Evolutionary conservation across 176 grass and related monocot species (phyloP).

Genomic region (Tillandsia leiboldiana): DNA sequence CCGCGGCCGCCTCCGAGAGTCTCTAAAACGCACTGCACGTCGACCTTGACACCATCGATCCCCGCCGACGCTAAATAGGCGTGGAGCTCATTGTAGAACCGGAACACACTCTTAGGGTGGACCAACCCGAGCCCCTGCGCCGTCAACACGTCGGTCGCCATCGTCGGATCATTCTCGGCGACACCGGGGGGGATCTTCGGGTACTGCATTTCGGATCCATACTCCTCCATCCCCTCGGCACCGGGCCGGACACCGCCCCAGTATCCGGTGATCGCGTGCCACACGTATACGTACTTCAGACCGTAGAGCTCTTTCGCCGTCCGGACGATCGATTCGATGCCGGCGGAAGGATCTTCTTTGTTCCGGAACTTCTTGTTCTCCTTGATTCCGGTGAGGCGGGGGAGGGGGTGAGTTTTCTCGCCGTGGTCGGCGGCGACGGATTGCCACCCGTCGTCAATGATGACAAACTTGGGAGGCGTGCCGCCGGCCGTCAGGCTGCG

Average conservation of each 20-base stretch:
- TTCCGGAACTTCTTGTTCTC: constrained; percentile 86
- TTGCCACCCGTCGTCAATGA: constrained; percentile 97
- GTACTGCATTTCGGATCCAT: constrained; percentile 55
- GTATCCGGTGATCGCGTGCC: constrained; percentile 96
- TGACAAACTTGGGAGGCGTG: constrained; percentile 67
- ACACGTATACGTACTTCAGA: constrained; percentile 93
- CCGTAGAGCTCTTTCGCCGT: constrained; percentile 64
- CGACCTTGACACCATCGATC: constrained; percentile 90
- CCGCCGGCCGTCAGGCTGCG: constrained; percentile 53
- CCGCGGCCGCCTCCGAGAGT: constrained; percentile 72
- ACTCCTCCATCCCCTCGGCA: constrained; percentile 45
- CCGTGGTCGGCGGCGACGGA: constrained; percentile 50
- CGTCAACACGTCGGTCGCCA: constrained; percentile 76
- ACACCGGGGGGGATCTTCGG: constrained; percentile 76
- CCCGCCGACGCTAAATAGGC: constrained; percentile 64
- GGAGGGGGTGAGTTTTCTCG: constrained; percentile 2
- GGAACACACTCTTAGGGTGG: constrained; percentile 74
- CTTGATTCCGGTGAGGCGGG: constrained; percentile 72
- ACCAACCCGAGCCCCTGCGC: constrained; percentile 76
- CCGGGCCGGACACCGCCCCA: constrained; percentile 84
- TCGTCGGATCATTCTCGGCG: constrained; percentile 57
- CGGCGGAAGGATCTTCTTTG: constrained; percentile 34
- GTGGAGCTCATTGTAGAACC: constrained; percentile 92
- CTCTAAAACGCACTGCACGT: constrained; percentile 86
- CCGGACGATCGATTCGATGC: constrained; percentile 62